Evolutionary conservation across 2,329 filamentous ascomycete species (phyloP), one percentile per base, ranked within the genome.

Genomic region (Beauveria bassiana): DNA sequence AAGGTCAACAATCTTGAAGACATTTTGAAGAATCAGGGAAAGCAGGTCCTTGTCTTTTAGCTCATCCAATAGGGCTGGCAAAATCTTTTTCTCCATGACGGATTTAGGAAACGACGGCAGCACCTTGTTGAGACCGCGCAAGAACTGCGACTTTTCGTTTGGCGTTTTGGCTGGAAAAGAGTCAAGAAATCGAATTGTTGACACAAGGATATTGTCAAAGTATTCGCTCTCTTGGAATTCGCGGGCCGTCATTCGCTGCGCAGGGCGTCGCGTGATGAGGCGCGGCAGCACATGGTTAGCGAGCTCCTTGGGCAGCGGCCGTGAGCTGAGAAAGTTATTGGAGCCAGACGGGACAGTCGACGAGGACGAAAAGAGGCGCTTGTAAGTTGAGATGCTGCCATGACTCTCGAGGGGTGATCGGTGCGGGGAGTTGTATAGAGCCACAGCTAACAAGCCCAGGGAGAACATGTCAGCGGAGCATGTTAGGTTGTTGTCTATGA

Each of bases 161-260:
- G 90, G 83, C 1, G 92, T 96, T 77, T 99, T 99, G 40, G 91
- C 90, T 0, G 95, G 93, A 63, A 99, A 85, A 0, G 87, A 84
- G 68, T 99, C 95, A 28, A 99, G 79, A 70, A 99, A 99, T 14
- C 95, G 90, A 64, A 99, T 96, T 0, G 95, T 97, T 0, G 93
- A 96, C 24, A 99, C 91, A 5, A 99, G 80, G 51, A 98, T 90
- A 69, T 98, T 99, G 75, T 99, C 92, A 71, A 99, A 99, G 72
- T 96, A 99, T 66, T 91, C 87, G 69, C 92, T 96, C 73, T 97
- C 86, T 71, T 99, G 95, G 67, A 99, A 98, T 68, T 96, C 93
- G 59, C 85, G 86, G 5, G 93, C 92, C 28, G 87, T 92, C 78
- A 98, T 84, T 50, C 95, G 85, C 71, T 96, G 90, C 3, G 92